These are phyloP conservation scores for Umbelopsis sp. DNA, from an alignment of 192 early-diverging fungal species.

Conservation along the genomic window DNA sequence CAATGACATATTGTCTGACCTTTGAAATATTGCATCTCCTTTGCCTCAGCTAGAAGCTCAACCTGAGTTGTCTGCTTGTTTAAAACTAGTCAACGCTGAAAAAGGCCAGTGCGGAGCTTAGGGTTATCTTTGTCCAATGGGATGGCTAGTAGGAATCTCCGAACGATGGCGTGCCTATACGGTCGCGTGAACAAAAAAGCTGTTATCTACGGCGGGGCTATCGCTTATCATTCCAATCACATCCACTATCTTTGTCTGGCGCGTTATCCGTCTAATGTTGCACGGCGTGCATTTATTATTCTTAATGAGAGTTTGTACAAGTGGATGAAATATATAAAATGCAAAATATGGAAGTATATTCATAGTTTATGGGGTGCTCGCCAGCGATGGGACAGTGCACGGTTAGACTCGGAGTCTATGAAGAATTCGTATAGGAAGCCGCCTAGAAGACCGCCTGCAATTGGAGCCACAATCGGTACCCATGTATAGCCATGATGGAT, in stretches of 20 bases:
- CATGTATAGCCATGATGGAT: conserved; percentile 69
- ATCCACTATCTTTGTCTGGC: not conserved
- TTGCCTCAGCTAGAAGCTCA: too few species aligned
- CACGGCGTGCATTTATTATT: not conserved
- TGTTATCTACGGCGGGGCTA: not conserved
- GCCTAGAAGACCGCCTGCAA: conserved; percentile 64
- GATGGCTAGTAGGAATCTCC: not conserved
- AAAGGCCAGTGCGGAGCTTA: conserved; percentile 15
- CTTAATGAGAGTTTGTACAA: not conserved
- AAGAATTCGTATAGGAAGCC: conserved; percentile 64
- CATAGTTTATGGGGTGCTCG: not conserved
- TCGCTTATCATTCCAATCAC: not conserved
- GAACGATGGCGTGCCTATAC: not conserved
- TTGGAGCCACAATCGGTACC: conserved; percentile 71
- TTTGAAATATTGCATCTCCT: too few species aligned
- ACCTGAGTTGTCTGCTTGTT: too few species aligned
- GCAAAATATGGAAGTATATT: not conserved
- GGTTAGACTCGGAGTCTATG: conserved; percentile 37
- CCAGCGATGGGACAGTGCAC: not conserved
- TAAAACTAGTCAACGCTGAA: too few species aligned
- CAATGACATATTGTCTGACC: too few species aligned
- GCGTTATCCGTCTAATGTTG: not conserved
- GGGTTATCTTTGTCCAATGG: conserved; percentile 14
- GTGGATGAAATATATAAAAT: not conserved
- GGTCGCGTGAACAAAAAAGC: conserved; percentile 16